Evolutionary conservation across 2,329 filamentous ascomycete genomes (phyloP).

Genomic region (Aureobasidium pullulans): DNA sequence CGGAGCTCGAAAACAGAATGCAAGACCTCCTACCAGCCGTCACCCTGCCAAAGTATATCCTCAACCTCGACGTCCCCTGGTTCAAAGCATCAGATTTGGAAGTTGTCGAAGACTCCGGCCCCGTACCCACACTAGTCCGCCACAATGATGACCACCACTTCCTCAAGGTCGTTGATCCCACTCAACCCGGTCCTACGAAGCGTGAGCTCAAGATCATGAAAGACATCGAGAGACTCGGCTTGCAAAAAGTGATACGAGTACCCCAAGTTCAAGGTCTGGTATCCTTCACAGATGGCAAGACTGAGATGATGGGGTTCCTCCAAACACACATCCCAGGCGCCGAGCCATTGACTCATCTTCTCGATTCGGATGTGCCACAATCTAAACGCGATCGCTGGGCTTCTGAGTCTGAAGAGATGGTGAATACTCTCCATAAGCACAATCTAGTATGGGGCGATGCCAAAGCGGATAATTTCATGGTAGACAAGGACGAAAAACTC

Average conservation of each 20-base stretch:
- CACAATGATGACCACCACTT: constrained; percentile 22
- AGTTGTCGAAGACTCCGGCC: constrained; percentile 19
- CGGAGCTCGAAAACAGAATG: constrained; percentile 20
- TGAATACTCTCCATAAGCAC: constrained; percentile 22
- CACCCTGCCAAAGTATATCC: constrained; percentile 28
- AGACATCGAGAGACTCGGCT: constrained; percentile 21
- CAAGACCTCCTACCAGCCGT: constrained; percentile 22
- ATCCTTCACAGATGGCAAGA: constrained; percentile 14
- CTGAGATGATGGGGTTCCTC: constrained; percentile 27
- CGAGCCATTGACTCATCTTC: constrained; percentile 25
- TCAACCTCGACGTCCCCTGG: constrained; percentile 21
- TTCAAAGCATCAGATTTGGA: constrained; percentile 21
- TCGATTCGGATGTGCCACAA: constrained; percentile 24
- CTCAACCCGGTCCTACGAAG: constrained; percentile 26
- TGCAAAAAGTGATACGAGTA: constrained; percentile 25
- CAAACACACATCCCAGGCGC: constrained; percentile 27
- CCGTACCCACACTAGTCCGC: constrained; percentile 23
- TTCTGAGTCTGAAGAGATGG: constrained; percentile 17
- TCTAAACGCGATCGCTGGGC: constrained; percentile 27
- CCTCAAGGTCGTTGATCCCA: constrained; percentile 27
- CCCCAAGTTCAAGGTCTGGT: constrained; percentile 26
- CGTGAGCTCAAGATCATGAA: constrained; percentile 27
- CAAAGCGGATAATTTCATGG: constrained; percentile 35
- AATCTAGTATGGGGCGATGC: constrained; percentile 33
- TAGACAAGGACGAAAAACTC: constrained; percentile 15